Conservation (phyloP, 1,284 basidiomycete genomes). For the Phaffia rhodozyma region DNA sequence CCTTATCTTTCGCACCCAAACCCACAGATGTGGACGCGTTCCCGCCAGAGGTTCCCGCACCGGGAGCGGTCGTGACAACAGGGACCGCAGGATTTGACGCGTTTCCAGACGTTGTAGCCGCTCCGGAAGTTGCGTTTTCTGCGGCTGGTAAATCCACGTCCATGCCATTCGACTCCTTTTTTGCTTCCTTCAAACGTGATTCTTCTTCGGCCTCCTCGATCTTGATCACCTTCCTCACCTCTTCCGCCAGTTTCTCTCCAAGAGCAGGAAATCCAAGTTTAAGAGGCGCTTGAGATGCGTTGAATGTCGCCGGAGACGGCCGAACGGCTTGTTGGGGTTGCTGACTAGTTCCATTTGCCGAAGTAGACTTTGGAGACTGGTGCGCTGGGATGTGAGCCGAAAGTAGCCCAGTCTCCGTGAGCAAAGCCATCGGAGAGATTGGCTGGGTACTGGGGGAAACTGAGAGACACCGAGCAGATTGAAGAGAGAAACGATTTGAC, state of each 20-base stretch:
- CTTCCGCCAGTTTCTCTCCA: conserved; percentile 61
- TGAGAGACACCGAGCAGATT: conserved; percentile 28
- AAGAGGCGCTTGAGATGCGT: conserved; percentile 56
- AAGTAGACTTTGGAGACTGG: conserved; percentile 29
- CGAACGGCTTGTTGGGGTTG: conserved; percentile 37
- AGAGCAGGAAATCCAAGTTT: conserved; percentile 73
- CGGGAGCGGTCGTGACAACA: conserved; percentile 30
- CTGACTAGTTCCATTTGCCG: conserved; percentile 42
- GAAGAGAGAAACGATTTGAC: conserved; percentile 23
- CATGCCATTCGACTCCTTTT: conserved; percentile 43
- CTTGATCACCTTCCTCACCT: conserved; percentile 53
- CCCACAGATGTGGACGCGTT: conserved; percentile 22
- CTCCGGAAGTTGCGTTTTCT: too few species aligned
- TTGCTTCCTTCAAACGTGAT: conserved; percentile 40
- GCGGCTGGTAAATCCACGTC: neutral
- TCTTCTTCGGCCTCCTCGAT: conserved; percentile 27
- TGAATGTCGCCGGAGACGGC: conserved; percentile 56
- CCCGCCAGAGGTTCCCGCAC: neutral
- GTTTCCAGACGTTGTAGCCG: conserved; percentile 49
- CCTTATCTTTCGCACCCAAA: neutral
- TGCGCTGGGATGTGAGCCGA: conserved; percentile 50
- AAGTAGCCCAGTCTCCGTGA: conserved; percentile 53
- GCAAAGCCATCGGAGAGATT: conserved; percentile 42
- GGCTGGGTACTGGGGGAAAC: conserved; percentile 59
- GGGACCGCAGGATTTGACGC: conserved; percentile 39